Evolutionary conservation across 495 filamentous ascomycete genomes (phyloP).

Genomic region (Clavariopsis aquatica): DNA sequence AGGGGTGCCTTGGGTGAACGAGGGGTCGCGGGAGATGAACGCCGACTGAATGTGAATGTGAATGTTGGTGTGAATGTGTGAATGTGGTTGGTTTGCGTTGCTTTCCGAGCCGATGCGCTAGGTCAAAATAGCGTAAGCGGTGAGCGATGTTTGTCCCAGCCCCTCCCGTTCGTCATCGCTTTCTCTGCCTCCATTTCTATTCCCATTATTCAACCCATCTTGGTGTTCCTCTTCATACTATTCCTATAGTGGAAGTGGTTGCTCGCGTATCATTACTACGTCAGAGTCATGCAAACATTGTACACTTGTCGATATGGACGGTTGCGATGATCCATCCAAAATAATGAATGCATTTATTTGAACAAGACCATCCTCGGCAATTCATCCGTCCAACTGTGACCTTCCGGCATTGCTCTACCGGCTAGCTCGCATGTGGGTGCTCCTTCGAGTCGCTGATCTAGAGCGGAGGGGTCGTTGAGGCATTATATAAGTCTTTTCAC

Average conservation of each 20-base stretch:
- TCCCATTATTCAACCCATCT: not conserved
- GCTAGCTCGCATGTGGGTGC: not conserved
- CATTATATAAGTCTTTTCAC: not conserved
- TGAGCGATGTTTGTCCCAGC: not conserved
- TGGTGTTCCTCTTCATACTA: not conserved
- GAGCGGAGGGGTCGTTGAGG: not conserved
- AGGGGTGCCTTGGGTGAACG: not conserved
- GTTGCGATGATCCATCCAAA: too few species aligned
- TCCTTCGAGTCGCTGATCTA: not conserved
- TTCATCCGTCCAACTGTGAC: not conserved
- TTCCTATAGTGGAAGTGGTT: not conserved
- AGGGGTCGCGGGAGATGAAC: too few species aligned
- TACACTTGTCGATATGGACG: too few species aligned
- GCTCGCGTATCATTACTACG: not conserved
- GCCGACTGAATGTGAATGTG: not conserved
- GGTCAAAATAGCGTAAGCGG: slow-evolving; percentile 1
- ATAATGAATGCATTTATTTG: too few species aligned
- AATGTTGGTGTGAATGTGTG: slow-evolving; percentile 6
- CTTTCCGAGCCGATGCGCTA: not conserved
- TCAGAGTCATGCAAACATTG: not conserved
- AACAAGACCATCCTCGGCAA: not conserved
- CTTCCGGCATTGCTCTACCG: slow-evolving; percentile 15
- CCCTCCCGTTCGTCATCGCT: not conserved
- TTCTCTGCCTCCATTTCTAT: too few species aligned
- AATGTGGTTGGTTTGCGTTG: slow-evolving; percentile 1